Base-by-base conservation (phyloP, 2,329 filamentous ascomycete species). In the Colletotrichum sojae region DNA sequence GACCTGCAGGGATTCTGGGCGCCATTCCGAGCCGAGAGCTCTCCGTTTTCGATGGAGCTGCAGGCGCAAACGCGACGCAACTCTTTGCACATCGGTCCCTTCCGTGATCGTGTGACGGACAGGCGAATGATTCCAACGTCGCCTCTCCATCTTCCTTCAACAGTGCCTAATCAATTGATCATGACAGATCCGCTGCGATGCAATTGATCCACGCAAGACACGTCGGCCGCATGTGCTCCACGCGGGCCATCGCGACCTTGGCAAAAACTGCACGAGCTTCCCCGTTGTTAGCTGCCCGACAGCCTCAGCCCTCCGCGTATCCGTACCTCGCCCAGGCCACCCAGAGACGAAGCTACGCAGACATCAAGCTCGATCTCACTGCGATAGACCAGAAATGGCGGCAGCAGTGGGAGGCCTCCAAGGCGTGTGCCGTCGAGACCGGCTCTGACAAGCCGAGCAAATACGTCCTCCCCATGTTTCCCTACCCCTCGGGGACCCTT, bases 401-500 rank as follows among this genome's bases (percentile, higher is more conserved):
- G 3, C 76, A 79, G 49, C 78, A 74, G 71, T 88, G 86, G 86
- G 75, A 75, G 13, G 61, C 73, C 8, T 62, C 69, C 55, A 71
- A 73, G 51, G 55, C 65, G 61, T 52, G 65, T 51, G 16, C 51
- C 70, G n/a, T 71, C 25, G 51, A 69, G 27, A 13, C 72, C 40
- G 71, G 59, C 13, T 69, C 66, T 56, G 60, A 73, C 56, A 70
- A 73, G 71, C 60, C 39, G 54, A 69, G 63, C 71, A 79, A 85
- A 79, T 97, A 95, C 78, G 89, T 97, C 71, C 84, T 97, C 62
- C 91, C 94, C 72, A 97, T 97, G 94, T 97, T 97, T 77, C 94
- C 94, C 0, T 97, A 97, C 78, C 94, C 94, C 1, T 97, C 94
- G 0, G 94, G 94, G 36, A 91, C 90, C 36, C 86, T 97, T 31